phyloP scores from a whole-genome alignment of 805 yeast genomes.

The Monosporozyma solicola region DNA sequence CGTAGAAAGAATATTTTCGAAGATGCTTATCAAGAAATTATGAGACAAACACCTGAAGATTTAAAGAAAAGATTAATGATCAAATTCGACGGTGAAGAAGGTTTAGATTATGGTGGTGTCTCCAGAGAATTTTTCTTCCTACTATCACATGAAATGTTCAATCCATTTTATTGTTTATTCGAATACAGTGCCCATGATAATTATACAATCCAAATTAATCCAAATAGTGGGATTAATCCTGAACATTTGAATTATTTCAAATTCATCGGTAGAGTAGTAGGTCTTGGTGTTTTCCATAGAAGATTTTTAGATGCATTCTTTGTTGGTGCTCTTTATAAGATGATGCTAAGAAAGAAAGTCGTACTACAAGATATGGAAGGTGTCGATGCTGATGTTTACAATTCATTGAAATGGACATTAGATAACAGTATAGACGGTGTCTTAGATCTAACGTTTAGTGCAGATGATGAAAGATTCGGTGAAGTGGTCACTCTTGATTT shows the following conservation, averaged over 20 bases:
- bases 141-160: slow-evolving; percentile 96
- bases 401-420: slow-evolving; percentile 89
- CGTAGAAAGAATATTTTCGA: slow-evolving; percentile 94
- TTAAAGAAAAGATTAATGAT: slow-evolving; percentile 96
- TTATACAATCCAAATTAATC: slow-evolving; percentile 94
- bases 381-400: slow-evolving; percentile 93
- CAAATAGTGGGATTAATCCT: slow-evolving; percentile 93
- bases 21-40: slow-evolving; percentile 94
- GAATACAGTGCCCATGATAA: slow-evolving; percentile 98
- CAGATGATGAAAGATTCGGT: slow-evolving; percentile 91
- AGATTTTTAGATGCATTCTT: slow-evolving; percentile 96
- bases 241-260: slow-evolving; percentile 97
- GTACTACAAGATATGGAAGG: slow-evolving; percentile 97
- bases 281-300: slow-evolving; percentile 96
- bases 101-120: slow-evolving; percentile 98
- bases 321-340: slow-evolving; percentile 95
- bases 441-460: slow-evolving; percentile 80
- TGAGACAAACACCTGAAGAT: slow-evolving; percentile 98
- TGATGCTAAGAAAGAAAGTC: slow-evolving; percentile 93
- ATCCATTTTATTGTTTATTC: slow-evolving; percentile 94
- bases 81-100: slow-evolving; percentile 98
- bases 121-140: slow-evolving; percentile 96
- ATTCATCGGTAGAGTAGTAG: slow-evolving; percentile 96
- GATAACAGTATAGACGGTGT: slow-evolving; percentile 89
- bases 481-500: slow-evolving; percentile 82